These are phyloP conservation scores for Aspergillus arachidicola DNA, from an alignment of 2,329 filamentous ascomycete genomes.

Conservation along the genomic window DNA sequence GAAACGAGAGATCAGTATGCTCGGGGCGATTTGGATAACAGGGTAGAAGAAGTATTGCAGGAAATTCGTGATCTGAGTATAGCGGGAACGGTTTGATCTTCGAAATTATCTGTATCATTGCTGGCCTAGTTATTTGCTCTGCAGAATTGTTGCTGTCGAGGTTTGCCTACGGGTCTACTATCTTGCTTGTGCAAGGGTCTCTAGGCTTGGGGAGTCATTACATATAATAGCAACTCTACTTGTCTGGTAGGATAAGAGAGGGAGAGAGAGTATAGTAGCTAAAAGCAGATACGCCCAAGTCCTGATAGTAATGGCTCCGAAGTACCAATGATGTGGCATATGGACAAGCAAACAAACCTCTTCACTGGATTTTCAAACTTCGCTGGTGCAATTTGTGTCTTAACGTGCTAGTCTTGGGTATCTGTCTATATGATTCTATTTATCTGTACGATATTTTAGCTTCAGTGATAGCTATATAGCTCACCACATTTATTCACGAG, in stretches of 20 bases:
- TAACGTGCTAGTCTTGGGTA: neutral
- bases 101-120: constrained; percentile 9
- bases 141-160: neutral
- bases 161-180: neutral
- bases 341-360: neutral
- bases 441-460: neutral
- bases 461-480: neutral
- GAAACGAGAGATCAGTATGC: constrained; percentile 97
- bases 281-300: neutral
- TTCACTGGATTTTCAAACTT: neutral
- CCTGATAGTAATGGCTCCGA: neutral
- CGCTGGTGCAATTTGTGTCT: neutral
- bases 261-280: neutral
- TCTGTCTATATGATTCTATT: neutral
- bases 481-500: neutral
- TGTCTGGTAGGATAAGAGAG: neutral
- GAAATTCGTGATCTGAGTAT: constrained; percentile 98
- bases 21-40: constrained; percentile 83
- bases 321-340: neutral
- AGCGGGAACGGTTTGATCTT: constrained; percentile 63
- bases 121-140: constrained; percentile 15
- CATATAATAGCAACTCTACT: neutral
- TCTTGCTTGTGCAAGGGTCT: neutral
- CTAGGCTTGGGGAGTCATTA: neutral
- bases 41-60: constrained; percentile 93